phyloP scores from a whole-genome alignment of 805 yeast species.

The Cyberlindnera veronae region DNA sequence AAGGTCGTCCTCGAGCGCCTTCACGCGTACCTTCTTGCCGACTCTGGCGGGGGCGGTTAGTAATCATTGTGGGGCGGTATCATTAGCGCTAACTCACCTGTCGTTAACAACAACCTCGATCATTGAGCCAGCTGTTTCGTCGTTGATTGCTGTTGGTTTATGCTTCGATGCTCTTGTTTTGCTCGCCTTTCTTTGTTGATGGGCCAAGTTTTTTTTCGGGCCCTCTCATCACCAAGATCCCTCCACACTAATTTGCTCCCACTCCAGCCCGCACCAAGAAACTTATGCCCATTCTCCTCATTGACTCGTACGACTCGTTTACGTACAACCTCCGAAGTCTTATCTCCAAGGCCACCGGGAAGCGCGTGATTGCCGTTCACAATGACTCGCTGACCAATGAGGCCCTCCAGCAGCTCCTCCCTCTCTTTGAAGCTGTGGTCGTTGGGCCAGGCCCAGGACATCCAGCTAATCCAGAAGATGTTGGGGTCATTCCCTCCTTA shows the following conservation, averaged over 20 bases:
- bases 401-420: conserved; percentile 41
- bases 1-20: conserved; percentile 81
- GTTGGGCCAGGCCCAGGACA: conserved; percentile 98
- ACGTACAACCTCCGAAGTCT: conserved; percentile 74
- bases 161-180: not conserved
- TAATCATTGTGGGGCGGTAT: too few species aligned
- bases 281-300: conserved; percentile 53
- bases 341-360: conserved; percentile 47
- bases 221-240: not conserved
- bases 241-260: not conserved
- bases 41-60: conserved; percentile 40
- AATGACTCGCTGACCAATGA: conserved; percentile 33
- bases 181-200: not conserved
- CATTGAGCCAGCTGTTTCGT: conserved; percentile 37
- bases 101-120: conserved; percentile 73
- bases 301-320: conserved; percentile 96
- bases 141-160: not conserved
- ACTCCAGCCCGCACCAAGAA: not conserved
- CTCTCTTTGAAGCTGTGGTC: conserved; percentile 66
- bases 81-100: conserved; percentile 38
- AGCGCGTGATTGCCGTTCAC: conserved; percentile 34
- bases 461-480: conserved; percentile 60
- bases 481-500: conserved; percentile 65
- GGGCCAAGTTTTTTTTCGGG: not conserved
- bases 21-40: conserved; percentile 85